Percentiles rank a stretch among this genome's conserved stretches.
Conservation (phyloP, 2,329 filamentous ascomycete genomes). For the Aspergillus nomiae region DNA sequence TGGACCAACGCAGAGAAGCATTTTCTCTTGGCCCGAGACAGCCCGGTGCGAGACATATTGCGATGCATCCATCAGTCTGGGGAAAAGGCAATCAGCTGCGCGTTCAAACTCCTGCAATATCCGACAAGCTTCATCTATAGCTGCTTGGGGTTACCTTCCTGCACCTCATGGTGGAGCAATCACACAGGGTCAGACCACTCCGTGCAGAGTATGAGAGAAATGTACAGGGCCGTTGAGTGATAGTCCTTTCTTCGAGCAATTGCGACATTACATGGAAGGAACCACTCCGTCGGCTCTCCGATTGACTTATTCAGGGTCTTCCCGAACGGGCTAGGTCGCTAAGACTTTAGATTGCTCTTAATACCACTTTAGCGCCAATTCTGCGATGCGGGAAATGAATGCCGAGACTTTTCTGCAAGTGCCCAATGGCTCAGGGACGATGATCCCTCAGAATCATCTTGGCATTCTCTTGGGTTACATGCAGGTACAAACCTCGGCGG, state of each 20-base stretch:
- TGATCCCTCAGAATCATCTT: not conserved
- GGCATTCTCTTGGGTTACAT: constrained; percentile 17
- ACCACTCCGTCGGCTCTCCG: constrained; percentile 9
- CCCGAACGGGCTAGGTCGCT: not conserved
- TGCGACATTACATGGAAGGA: not conserved
- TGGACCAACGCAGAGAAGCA: not conserved
- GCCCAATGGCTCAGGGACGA: not conserved
- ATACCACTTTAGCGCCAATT: not conserved
- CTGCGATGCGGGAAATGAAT: not conserved
- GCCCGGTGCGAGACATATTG: not conserved
- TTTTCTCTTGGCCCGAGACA: not conserved
- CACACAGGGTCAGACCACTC: not conserved
- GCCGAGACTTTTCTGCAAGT: not conserved
- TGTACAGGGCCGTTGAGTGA: too few species aligned
- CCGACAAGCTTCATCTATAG: not conserved
- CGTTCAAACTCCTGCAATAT: not conserved
- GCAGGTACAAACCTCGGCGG: not conserved
- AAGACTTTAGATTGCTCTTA: constrained; percentile 9
- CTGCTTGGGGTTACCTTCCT: not conserved
- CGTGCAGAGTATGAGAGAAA: not conserved
- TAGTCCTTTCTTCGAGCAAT: not conserved
- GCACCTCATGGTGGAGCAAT: not conserved
- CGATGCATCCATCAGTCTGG: not conserved
- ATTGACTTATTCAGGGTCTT: not conserved
- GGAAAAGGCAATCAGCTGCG: not conserved